Evolutionary conservation across 805 yeast species (phyloP), one percentile per base, ranked within the genome.

Genomic region (Cyberlindnera nakhonratchasimensis): DNA sequence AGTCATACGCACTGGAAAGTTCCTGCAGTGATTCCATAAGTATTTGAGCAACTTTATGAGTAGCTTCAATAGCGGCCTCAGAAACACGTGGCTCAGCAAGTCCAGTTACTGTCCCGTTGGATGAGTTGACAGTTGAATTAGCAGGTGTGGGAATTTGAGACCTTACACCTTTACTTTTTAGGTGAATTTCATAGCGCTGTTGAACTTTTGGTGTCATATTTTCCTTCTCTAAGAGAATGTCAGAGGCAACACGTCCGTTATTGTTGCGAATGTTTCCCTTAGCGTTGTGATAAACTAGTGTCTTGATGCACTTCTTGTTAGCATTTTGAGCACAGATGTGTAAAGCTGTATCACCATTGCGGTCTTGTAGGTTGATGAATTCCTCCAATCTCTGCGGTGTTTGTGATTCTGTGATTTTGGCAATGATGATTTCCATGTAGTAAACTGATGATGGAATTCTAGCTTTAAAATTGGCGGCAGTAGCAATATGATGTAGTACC

Each of bases 401-500:
- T 40, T 79, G 80, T 21, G 71, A 69, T 49, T 82, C 83, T 2
- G 85, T 74, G 33, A 90, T 66, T 61, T 85, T 88, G 21, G 83
- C 82, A 50, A 91, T 70, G 30, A 90, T 65, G 11, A 80, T 74
- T 56, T 85, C 93, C 51, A 87, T 66, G 61, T 93, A 91, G 62
- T 90, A 90, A 28, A 85, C 68, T 9, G 96, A 86, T 7, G 96
- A 81, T 1, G 90, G 85, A 13, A 82, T 71, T 49, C 87, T 78
- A 14, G 83, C 74, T 43, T 73, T 70, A n/a, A 81, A 72, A 37
- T 79, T 74, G 24, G 86, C 80, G 46, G 82, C 79, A 52, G 69
- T 74, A 19, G 91, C 86, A 44, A 91, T 81, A 59, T 89, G 93
- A 60, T 93, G 99, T 37, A 93, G 65, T 0, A 95, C 80, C 0